A percentile compares a stretch with the other conserved stretches of the same genome.
Evolutionary conservation across 345 rosid genomes (phyloP).

Genomic region (Eutrema japonicum): DNA sequence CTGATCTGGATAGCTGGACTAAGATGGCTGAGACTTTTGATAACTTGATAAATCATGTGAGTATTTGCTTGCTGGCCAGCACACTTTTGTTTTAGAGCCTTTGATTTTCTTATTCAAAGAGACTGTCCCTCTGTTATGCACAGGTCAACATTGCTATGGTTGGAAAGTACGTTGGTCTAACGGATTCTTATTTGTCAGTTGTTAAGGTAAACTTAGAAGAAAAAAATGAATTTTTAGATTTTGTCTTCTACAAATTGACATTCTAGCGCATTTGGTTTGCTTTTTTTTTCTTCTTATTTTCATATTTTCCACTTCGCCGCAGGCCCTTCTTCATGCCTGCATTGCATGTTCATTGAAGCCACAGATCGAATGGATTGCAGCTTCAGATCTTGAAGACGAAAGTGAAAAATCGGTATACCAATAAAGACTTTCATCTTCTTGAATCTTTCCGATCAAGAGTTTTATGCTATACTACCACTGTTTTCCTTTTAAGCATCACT

Average conservation of each 20-base stretch:
- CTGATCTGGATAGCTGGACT: slow-evolving; percentile 80
- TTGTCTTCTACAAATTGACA: slow-evolving; percentile 28
- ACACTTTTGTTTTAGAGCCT: slow-evolving; percentile 27
- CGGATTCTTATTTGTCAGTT: slow-evolving; percentile 95
- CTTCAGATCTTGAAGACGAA: slow-evolving; percentile 95
- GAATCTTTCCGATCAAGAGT: slow-evolving; percentile 22
- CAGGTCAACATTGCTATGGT: slow-evolving; percentile 97
- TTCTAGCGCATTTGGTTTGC: slow-evolving; percentile 5
- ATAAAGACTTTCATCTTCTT: slow-evolving; percentile 12
- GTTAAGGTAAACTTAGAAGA: slow-evolving; percentile 60
- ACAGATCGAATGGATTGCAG: slow-evolving; percentile 88
- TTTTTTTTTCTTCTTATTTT: background rate
- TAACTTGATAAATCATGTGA: slow-evolving; percentile 61
- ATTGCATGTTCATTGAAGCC: slow-evolving; percentile 89
- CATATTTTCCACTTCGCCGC: slow-evolving; percentile 35
- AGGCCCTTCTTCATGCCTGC: slow-evolving; percentile 98
- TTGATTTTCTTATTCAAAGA: slow-evolving; percentile 33
- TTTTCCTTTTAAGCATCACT: slow-evolving; percentile 21
- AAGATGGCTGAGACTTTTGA: slow-evolving; percentile 76
- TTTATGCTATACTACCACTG: background rate
- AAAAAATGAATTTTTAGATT: background rate
- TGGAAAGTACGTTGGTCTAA: slow-evolving; percentile 92
- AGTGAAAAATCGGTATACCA: slow-evolving; percentile 63
- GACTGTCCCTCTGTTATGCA: slow-evolving; percentile 32
- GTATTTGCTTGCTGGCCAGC: slow-evolving; percentile 41